A percentile compares a stretch with the other conserved stretches of the same genome.
Evolutionary conservation across 2,329 filamentous ascomycete genomes (phyloP).

Genomic region (Scorias spongiosa): DNA sequence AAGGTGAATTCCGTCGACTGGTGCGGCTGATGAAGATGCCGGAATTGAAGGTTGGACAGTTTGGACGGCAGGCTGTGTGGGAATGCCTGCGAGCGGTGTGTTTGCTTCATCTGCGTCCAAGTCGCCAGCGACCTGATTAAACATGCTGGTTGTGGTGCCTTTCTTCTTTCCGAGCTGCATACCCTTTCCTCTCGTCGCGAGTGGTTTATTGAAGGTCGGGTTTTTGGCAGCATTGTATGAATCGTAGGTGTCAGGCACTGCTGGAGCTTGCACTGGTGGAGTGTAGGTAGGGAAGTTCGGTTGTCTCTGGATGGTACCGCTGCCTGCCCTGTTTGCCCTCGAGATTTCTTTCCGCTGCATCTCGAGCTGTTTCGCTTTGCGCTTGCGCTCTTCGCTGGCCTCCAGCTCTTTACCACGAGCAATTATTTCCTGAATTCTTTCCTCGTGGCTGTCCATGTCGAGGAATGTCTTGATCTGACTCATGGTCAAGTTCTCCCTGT

Average conservation of each 20-base stretch:
- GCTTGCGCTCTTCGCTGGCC: constrained; percentile 93
- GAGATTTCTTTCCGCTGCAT: constrained; percentile 96
- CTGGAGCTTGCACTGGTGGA: constrained; percentile 58
- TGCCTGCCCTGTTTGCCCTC: constrained; percentile 34
- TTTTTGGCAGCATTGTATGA: constrained; percentile 96
- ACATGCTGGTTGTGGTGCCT: constrained; percentile 93
- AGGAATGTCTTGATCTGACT: constrained; percentile 98
- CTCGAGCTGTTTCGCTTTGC: constrained; percentile 96
- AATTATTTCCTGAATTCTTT: constrained; percentile 97
- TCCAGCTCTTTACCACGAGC: constrained; percentile 95
- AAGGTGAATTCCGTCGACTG: constrained; percentile 69
- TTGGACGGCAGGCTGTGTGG: constrained; percentile 35
- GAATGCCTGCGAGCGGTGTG: constrained; percentile 50
- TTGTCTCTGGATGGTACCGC: constrained; percentile 48
- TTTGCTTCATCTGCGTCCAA: constrained; percentile 67
- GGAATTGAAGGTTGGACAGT: constrained; percentile 34
- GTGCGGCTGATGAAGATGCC: constrained; percentile 38
- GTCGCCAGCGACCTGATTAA: constrained; percentile 84
- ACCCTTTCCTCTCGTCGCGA: constrained; percentile 76
- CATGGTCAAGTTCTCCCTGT: constrained; percentile 89
- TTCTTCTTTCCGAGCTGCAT: constrained; percentile 99
- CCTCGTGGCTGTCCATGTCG: constrained; percentile 98
- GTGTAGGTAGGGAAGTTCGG: constrained; percentile 84
- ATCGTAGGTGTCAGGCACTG: constrained; percentile 71
- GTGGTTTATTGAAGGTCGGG: constrained; percentile 64